Conservation (phyloP, 2,329 filamentous ascomycete genomes). For the Claviceps sp. region DNA sequence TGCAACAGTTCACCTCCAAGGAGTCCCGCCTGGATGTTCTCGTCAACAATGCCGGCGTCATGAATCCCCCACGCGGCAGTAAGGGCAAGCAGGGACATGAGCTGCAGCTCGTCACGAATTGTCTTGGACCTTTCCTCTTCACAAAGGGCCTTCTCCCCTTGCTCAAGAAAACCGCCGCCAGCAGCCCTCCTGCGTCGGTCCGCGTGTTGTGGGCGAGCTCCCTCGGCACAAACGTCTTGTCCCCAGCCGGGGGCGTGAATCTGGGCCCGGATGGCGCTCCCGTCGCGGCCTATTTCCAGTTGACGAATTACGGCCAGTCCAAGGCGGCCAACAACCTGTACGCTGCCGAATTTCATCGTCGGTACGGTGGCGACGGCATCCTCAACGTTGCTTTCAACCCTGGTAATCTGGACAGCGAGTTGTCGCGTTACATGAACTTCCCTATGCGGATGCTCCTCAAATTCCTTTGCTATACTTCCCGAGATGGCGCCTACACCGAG, state of each 20-base stretch:
- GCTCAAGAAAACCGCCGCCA: constrained; percentile 3
- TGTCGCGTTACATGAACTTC: constrained; percentile 18
- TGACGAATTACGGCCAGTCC: constrained; percentile 11
- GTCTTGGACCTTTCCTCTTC: constrained; percentile 5
- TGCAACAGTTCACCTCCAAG: constrained; percentile 16
- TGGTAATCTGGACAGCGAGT: constrained; percentile 24
- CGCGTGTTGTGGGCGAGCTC: constrained; percentile 6
- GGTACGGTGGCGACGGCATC: constrained; percentile 16
- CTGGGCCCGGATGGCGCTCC: constrained; percentile 9
- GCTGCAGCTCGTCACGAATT: constrained; percentile 16
- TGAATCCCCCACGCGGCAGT: constrained; percentile 25
- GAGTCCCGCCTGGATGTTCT: constrained; percentile 24
- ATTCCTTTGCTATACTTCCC: constrained; percentile 13
- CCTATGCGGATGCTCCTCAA: constrained; percentile 7
- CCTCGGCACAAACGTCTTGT: not conserved
- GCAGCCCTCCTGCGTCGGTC: constrained; percentile 1
- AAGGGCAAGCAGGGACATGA: constrained; percentile 29
- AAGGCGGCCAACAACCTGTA: constrained; percentile 20
- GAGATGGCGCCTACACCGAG: constrained; percentile 33
- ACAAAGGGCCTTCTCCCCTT: constrained; percentile 3
- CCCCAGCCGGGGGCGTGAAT: constrained; percentile 5
- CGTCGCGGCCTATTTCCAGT: not conserved
- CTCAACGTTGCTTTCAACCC: constrained; percentile 23
- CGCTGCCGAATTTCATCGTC: constrained; percentile 16
- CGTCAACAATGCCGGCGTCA: constrained; percentile 33